phyloP scores from a whole-genome alignment of 495 filamentous ascomycete species.

The Emericellopsis terricola region DNA sequence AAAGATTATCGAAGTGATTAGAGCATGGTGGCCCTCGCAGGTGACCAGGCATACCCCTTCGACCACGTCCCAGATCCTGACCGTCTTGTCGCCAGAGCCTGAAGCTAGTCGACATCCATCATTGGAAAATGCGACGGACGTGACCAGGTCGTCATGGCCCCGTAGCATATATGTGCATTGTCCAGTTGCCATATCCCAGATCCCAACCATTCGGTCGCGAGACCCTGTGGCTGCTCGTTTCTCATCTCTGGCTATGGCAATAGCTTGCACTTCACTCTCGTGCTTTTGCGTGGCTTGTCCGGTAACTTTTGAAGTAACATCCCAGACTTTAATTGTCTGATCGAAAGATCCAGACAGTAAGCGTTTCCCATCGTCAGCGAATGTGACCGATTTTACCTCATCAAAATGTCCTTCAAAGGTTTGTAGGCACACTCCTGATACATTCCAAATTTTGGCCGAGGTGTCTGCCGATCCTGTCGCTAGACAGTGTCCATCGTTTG shows the following conservation, averaged over 20 bases:
- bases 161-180: constrained; percentile 6
- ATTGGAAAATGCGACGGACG: constrained; percentile 5
- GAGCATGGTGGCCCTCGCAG: background rate
- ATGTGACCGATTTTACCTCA: too few species aligned
- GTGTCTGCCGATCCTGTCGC: constrained; percentile 5
- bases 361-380: too few species aligned
- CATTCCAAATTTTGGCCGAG: background rate
- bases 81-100: background rate
- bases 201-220: constrained; percentile 3
- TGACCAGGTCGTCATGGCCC: background rate
- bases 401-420: background rate
- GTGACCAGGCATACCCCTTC: background rate
- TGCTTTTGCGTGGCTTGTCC: too few species aligned
- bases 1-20: background rate
- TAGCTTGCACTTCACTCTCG: background rate
- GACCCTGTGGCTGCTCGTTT: background rate
- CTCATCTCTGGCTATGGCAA: background rate
- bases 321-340: too few species aligned
- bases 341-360: too few species aligned
- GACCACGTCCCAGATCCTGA: constrained; percentile 3
- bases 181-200: constrained; percentile 12
- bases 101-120: constrained; percentile 4
- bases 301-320: too few species aligned
- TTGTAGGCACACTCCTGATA: background rate
- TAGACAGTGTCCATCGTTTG: constrained; percentile 6